Percentiles rank a stretch among this genome's conserved stretches.
phyloP scores from a whole-genome alignment of 371 early-diverging fungal genomes.

The Mucor plumbeus region DNA sequence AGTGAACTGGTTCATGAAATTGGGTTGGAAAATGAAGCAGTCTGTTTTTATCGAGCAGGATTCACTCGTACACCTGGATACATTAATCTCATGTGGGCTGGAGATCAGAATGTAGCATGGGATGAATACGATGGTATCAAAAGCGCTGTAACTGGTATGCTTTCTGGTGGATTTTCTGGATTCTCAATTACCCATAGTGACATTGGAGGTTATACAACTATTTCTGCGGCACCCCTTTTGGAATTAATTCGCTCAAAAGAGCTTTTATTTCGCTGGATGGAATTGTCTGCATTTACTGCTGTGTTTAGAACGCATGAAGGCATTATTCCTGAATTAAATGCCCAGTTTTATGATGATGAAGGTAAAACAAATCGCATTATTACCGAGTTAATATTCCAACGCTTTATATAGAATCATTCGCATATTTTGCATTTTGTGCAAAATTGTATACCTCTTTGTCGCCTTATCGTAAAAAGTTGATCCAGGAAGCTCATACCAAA shows the following conservation, averaged over 20 bases:
- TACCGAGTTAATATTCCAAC: no score
- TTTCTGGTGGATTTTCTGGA: constrained; percentile 53
- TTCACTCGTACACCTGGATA: constrained; percentile 38
- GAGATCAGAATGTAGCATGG: constrained; percentile 48
- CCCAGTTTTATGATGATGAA: constrained; percentile 52
- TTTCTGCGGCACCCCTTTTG: constrained; percentile 33
- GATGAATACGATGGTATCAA: constrained; percentile 48
- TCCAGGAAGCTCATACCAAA: constrained; percentile 44
- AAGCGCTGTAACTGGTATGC: constrained; percentile 51
- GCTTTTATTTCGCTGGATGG: constrained; percentile 55
- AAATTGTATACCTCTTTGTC: constrained; percentile 36
- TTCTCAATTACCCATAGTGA: constrained; percentile 52
- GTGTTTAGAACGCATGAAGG: constrained; percentile 55
- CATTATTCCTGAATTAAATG: constrained; percentile 46
- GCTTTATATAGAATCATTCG: constrained; percentile 27
- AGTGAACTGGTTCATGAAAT: constrained; percentile 33
- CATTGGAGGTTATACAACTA: constrained; percentile 51
- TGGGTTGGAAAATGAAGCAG: constrained; percentile 31
- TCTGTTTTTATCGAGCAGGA: constrained; percentile 39
- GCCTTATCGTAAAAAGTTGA: constrained; percentile 37
- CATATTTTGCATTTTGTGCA: constrained; percentile 37
- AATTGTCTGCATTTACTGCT: constrained; percentile 50
- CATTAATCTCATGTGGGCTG: constrained; percentile 43
- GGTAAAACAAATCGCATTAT: constrained; percentile 18
- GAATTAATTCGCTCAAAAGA: constrained; percentile 41